Evolutionary conservation across 805 yeast species (phyloP), one percentile per base, ranked within the genome.

Genomic region (Metschnikowia sp.): DNA sequence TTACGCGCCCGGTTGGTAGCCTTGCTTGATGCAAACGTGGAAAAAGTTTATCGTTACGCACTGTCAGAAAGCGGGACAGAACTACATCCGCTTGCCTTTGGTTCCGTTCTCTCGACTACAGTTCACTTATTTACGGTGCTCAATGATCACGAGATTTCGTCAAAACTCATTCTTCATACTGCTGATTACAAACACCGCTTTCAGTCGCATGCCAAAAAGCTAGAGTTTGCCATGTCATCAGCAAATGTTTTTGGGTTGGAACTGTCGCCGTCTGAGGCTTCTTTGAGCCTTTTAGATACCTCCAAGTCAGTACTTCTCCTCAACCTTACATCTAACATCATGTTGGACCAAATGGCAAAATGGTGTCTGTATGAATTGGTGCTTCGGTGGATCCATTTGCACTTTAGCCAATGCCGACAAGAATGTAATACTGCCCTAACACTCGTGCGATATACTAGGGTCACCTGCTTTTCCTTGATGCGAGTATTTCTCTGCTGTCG

Each of bases 61-160:
- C 39, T 46, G 19, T 36, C 22, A 10, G 32, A 40, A 1, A 41
- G 34, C 15, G 12, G 39, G 8, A 10, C 38, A 10, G 39, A 12
- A 8, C 18, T 43, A 28, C 32, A 45, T 34, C 38, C 43, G 6
- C 29, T 37, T n/a, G 44, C 39, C 4, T 42, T 43, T 10, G 35
- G 42, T 13, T 41, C 48, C 10, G 36, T 39, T 8, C 53, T 55
- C 31, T 48, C 55, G 1, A 36, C 55, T 3, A 48, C 63, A 1
- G 59, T 60, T 2, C 73, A 71, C 45, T 52, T 69, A n/a, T 70
- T 62, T 46, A 58, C 73, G 5, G 63, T 70, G 8, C 46, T 70
- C 13, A 68, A 66, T 47, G 75, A 70, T 52, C 62, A 63, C 48
- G 75, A 69, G 39, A 52, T 70, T 10, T 49, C 67, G 10, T 43